phyloP scores from a whole-genome alignment of 495 filamentous ascomycete genomes.

The Aspergillus indologenus region DNA sequence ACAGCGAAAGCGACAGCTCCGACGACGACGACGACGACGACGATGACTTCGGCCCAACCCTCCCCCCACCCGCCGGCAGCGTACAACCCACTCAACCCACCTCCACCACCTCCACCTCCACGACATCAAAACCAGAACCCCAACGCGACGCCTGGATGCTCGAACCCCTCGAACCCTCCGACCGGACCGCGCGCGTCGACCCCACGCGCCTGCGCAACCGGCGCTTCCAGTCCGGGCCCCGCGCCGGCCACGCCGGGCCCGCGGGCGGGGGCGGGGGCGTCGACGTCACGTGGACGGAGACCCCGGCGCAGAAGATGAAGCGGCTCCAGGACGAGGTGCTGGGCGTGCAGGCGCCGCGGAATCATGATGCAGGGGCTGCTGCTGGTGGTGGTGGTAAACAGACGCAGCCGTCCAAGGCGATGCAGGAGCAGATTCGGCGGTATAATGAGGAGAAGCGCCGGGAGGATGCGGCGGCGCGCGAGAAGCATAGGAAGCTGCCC shows the following conservation, averaged over 20 bases:
- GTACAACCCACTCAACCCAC: conserved; percentile 2
- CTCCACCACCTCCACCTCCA: conserved; percentile 13
- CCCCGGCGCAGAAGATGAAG: conserved; percentile 80
- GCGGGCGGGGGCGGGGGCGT: conserved; percentile 23
- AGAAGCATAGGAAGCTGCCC: conserved; percentile 35
- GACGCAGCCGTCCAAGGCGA: conserved; percentile 30
- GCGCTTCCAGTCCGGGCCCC: conserved; percentile 73
- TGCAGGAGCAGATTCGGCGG: conserved; percentile 54
- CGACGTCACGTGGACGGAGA: conserved; percentile 83
- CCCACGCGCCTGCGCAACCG: conserved; percentile 79
- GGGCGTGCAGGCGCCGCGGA: conserved; percentile 39
- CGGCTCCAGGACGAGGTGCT: conserved; percentile 82
- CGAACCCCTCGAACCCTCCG: conserved; percentile 66
- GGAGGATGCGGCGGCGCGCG: conserved; percentile 61
- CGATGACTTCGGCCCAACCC: conserved; percentile 78
- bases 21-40: conserved; percentile 47
- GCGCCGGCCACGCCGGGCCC: conserved; percentile 45
- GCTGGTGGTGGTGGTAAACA: neutral
- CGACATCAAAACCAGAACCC: conserved; percentile 30
- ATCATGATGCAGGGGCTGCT: neutral
- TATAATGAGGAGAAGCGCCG: conserved; percentile 64
- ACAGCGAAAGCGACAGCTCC: conserved; percentile 20
- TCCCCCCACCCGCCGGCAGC: conserved; percentile 54
- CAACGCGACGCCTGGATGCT: conserved; percentile 94
- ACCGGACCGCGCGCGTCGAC: conserved; percentile 66